Evolutionary conservation across 2,329 filamentous ascomycete species (phyloP).

Genomic region (Paraphoma sp.): DNA sequence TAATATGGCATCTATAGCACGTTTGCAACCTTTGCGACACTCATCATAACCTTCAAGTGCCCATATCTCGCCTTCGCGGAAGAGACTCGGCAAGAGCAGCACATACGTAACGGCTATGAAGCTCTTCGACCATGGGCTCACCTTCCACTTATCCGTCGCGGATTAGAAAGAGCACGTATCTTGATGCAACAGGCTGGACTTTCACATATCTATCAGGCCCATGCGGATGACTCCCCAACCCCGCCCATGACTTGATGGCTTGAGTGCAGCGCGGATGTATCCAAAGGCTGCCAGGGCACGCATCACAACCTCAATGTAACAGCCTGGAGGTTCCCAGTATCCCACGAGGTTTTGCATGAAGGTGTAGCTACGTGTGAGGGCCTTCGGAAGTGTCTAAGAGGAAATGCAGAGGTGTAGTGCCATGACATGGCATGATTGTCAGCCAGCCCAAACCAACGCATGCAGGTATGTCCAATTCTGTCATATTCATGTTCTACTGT

Average conservation of each 20-base stretch:
- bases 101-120: slow-evolving; percentile 32
- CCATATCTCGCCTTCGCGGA: slow-evolving; percentile 25
- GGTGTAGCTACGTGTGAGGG: no score
- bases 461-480: no score
- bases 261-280: neutral
- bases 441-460: no score
- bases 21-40: slow-evolving; percentile 26
- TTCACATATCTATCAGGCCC: slow-evolving; percentile 14
- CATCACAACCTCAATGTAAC: neutral
- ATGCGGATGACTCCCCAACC: slow-evolving; percentile 10
- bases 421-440: no score
- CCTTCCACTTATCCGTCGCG: slow-evolving; percentile 24
- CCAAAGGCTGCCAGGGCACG: neutral
- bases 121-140: slow-evolving; percentile 27
- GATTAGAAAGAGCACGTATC: slow-evolving; percentile 25
- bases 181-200: slow-evolving; percentile 27
- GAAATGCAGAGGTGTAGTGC: no score
- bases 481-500: no score
- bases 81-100: slow-evolving; percentile 28
- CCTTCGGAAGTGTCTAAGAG: no score
- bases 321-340: no score
- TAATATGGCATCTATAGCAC: slow-evolving; percentile 11
- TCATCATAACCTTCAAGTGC: slow-evolving; percentile 26
- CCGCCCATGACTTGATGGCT: slow-evolving; percentile 9
- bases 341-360: no score